Percentiles rank a stretch among this genome's conserved stretches.
These are phyloP conservation scores for Diutina neorugosa DNA, from an alignment of 1,139 yeast genomes.

Conservation along the genomic window DNA sequence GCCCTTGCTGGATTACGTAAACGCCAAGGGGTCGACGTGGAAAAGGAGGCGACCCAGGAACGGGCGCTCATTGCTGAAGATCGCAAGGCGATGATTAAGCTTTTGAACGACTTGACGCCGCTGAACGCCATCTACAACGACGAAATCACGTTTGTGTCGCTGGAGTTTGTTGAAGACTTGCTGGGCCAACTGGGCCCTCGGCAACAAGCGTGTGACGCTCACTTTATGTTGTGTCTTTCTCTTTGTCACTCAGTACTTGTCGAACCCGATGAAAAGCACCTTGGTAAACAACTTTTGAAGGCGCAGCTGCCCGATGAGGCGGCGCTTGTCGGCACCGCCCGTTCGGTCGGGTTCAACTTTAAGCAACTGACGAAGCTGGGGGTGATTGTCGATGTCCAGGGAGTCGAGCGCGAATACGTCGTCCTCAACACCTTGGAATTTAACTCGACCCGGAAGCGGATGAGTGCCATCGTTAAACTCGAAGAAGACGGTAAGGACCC, in stretches of 20 bases:
- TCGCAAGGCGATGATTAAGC: conserved; percentile 22
- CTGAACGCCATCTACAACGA: conserved; percentile 17
- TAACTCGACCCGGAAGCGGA: conserved; percentile 29
- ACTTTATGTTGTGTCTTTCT: conserved; percentile 41
- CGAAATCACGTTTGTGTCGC: conserved; percentile 37
- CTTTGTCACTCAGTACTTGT: conserved; percentile 50
- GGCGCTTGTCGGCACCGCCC: conserved; percentile 49
- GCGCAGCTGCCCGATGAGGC: conserved; percentile 61
- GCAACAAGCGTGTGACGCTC: conserved; percentile 30
- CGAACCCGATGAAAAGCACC: conserved; percentile 30
- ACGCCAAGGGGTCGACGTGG: conserved; percentile 43
- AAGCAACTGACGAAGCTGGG: conserved; percentile 35
- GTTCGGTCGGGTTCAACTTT: conserved; percentile 42
- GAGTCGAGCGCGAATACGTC: conserved; percentile 32
- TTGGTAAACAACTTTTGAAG: conserved; percentile 27
- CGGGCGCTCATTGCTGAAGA: conserved; percentile 26
- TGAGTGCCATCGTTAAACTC: conserved; percentile 1
- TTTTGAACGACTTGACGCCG: conserved; percentile 9
- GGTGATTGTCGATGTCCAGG: conserved; percentile 29
- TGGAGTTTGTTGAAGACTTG: conserved; percentile 30
- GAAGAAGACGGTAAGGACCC: conserved; percentile 31
- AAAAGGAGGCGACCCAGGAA: conserved; percentile 30
- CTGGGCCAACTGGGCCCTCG: conserved; percentile 15
- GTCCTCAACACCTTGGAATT: conserved; percentile 42
- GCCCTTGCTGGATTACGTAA: conserved; percentile 48